Evolutionary conservation across 2,329 filamentous ascomycete genomes (phyloP), one percentile per base, ranked within the genome.

Genomic region (Ceratocystis alfenasii): DNA sequence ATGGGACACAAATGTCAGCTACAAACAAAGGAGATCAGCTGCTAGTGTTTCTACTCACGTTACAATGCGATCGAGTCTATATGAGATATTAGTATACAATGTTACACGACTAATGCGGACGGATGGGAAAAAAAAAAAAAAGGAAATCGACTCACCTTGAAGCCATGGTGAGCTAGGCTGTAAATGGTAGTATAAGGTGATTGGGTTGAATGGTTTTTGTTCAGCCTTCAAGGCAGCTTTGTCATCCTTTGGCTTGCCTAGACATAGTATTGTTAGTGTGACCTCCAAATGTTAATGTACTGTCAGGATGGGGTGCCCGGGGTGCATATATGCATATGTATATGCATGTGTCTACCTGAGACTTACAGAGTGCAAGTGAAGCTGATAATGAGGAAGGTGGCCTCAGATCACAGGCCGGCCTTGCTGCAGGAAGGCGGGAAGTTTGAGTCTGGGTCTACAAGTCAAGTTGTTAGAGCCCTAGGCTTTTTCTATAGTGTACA

Each of bases 61-160:
- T 81, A 93, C 89, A 72, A 93, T 82, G 74, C 89, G 86, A 79
- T 92, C 89, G 73, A 93, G 84, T 83, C 89, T 90, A 72, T 20
- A 63, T 33, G 25, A n/a, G 15, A 28, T 30, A 65, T 68, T 64
- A 68, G 64, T 66, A 55, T 7, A 44, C 12, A 36, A 41, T 15
- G 46, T 17, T 45, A 28, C 7, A 33, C 17, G 25, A 36, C 15
- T 8, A 10, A 53, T 28, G 5, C 2, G 15, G 10, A 62, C n/a
- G 53, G 46, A 22, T 66, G 15, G 17, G 22, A 25, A 48, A 17
- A 41, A 36, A 48, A 48, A 62, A 28, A 25, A 2, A 25, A 22
- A 22, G 22, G 50, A 61, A 71, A 75, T 4, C 7, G 12, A 57
- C 63, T 73, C 71, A 81, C 80, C 81, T 83, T 71, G 81, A 83